These are phyloP conservation scores for Botrytis deweyae DNA, from an alignment of 2,329 filamentous ascomycete species.

Conservation along the genomic window DNA sequence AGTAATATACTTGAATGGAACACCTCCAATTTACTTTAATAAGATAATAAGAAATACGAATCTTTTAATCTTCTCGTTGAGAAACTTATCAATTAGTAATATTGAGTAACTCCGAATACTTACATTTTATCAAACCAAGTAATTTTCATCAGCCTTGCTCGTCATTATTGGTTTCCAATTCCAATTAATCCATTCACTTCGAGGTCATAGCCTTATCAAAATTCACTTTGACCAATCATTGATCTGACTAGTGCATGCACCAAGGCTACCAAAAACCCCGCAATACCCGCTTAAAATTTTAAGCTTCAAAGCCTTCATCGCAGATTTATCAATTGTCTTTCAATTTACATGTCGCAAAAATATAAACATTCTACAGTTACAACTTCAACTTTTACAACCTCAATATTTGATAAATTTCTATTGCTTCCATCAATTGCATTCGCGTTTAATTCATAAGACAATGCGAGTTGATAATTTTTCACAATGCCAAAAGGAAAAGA, in stretches of 20 bases:
- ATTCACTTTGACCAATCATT: neutral
- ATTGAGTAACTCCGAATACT: neutral
- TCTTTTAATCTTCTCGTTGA: neutral
- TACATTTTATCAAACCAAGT: neutral
- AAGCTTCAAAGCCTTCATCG: constrained; percentile 8
- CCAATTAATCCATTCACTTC: neutral
- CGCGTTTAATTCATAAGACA: neutral
- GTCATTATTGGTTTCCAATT: neutral
- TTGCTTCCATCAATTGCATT: neutral
- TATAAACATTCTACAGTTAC: constrained; percentile 4
- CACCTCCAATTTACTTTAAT: neutral
- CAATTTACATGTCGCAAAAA: constrained; percentile 2
- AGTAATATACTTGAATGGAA: neutral
- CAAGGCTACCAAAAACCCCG: constrained; percentile 4
- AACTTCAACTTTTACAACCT: constrained; percentile 12
- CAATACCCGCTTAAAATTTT: constrained; percentile 16
- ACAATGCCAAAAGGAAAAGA: constrained; percentile 17
- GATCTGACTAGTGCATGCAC: neutral
- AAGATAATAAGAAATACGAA: neutral
- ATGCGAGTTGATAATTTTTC: constrained; percentile 14
- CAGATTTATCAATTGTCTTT: constrained; percentile 1
- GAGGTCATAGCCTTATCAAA: neutral
- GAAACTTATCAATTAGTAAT: neutral
- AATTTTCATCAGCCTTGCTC: neutral
- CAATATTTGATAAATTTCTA: neutral